phyloP scores from a whole-genome alignment of 352 stramenopile genomes.

The Lagenidium sp. region DNA sequence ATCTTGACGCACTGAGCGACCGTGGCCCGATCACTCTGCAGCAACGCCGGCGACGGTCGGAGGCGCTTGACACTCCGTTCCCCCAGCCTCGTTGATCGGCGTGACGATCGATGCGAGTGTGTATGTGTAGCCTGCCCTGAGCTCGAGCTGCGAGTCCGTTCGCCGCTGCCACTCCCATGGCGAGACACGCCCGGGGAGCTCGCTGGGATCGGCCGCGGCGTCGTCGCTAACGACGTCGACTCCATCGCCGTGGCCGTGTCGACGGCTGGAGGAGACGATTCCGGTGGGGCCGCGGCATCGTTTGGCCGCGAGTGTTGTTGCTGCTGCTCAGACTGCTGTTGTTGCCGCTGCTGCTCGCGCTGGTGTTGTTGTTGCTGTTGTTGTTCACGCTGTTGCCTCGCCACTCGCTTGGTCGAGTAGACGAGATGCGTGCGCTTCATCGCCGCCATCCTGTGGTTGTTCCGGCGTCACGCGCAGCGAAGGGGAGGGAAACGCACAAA shows the following conservation, averaged over 20 bases:
- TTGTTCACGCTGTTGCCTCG: constrained; percentile 18
- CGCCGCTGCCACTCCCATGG: too few species aligned
- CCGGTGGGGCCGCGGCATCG: too few species aligned
- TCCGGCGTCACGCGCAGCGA: constrained; percentile 1
- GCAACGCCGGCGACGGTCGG: constrained; percentile 48
- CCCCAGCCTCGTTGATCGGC: constrained; percentile 4
- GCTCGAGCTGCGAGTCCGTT: too few species aligned
- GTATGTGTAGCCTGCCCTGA: too few species aligned
- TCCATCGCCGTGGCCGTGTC: too few species aligned
- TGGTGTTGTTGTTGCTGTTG: not conserved
- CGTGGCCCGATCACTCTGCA: constrained; percentile 62
- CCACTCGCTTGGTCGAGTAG: constrained; percentile 60
- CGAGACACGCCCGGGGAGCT: too few species aligned
- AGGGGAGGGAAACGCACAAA: constrained; percentile 17
- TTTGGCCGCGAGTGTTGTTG: constrained; percentile 9
- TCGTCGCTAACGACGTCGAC: too few species aligned
- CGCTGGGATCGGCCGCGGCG: too few species aligned
- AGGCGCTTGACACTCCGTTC: constrained; percentile 40
- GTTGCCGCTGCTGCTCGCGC: constrained; percentile 4
- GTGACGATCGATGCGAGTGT: constrained; percentile 5
- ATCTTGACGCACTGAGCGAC: constrained; percentile 70
- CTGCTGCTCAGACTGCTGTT: not conserved
- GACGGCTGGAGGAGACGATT: too few species aligned
- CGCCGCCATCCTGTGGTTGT: constrained; percentile 2
- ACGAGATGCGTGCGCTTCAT: constrained; percentile 43